These are phyloP conservation scores for Albizia julibrissin DNA, from an alignment of 306 rosid species.

Conservation along the genomic window DNA sequence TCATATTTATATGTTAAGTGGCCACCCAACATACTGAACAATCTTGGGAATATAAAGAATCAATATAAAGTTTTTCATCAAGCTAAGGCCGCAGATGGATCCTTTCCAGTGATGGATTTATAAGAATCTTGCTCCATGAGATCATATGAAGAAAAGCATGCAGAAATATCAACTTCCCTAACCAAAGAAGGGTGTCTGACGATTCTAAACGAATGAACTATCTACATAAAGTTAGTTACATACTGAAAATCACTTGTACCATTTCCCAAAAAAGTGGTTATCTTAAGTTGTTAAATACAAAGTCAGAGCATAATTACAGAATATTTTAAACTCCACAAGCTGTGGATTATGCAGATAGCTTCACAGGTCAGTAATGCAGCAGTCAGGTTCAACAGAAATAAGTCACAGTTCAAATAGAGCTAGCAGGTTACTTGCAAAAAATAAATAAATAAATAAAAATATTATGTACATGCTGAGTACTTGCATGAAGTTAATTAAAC, in stretches of 20 bases:
- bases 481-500: background rate
- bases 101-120: background rate
- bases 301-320: background rate
- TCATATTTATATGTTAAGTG: background rate
- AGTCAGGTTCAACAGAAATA: background rate
- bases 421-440: background rate
- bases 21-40: background rate
- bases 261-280: background rate
- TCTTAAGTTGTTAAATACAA: background rate
- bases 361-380: background rate
- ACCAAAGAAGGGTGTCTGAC: background rate
- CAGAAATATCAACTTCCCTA: slow-evolving; percentile 4
- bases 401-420: background rate
- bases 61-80: background rate
- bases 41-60: background rate
- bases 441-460: no score
- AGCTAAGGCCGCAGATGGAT: background rate
- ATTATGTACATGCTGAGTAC: background rate
- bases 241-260: background rate
- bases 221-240: slow-evolving; percentile 4
- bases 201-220: background rate
- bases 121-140: slow-evolving; percentile 7
- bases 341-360: background rate
- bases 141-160: slow-evolving; percentile 2
- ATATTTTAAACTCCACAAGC: background rate